phyloP scores from a whole-genome alignment of 2,329 filamentous ascomycete genomes.

The Coniella vitis region DNA sequence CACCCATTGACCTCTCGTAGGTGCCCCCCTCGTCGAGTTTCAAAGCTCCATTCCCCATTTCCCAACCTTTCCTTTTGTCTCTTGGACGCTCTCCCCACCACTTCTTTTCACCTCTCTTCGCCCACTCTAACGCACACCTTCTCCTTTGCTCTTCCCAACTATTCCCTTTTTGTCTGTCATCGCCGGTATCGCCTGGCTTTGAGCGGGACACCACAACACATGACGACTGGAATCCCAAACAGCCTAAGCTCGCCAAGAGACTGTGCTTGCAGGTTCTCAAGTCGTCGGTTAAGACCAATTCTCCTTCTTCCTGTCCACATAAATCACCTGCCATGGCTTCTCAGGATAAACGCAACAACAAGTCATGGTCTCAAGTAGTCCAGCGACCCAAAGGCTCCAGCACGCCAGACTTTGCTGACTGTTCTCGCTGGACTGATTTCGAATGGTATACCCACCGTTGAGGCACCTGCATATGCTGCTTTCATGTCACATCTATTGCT shows the following conservation, averaged over 20 bases:
- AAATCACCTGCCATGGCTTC: no score
- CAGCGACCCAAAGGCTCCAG: not conserved
- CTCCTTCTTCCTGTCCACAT: not conserved
- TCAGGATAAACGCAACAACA: not conserved
- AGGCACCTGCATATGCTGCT: not conserved
- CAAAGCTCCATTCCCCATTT: slow-evolving; percentile 11
- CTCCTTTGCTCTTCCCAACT: not conserved
- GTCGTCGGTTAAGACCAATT: no score
- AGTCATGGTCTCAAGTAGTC: slow-evolving; percentile 10
- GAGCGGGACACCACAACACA: no score
- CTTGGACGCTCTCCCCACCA: not conserved
- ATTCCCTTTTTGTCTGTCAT: not conserved
- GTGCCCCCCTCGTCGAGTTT: slow-evolving; percentile 28
- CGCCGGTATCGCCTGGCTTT: no score
- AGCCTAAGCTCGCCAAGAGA: not conserved
- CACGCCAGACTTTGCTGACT: not conserved
- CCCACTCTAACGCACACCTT: not conserved
- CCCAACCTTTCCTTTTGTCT: not conserved
- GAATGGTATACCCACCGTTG: slow-evolving; percentile 16
- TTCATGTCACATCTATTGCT: not conserved
- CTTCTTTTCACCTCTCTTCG: not conserved
- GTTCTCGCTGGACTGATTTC: not conserved
- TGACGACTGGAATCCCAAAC: not conserved
- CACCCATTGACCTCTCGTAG: slow-evolving; percentile 59
- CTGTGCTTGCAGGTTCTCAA: no score